These are phyloP conservation scores for Aplosporella prunicola DNA, from an alignment of 2,329 filamentous ascomycete genomes.

Conservation along the genomic window DNA sequence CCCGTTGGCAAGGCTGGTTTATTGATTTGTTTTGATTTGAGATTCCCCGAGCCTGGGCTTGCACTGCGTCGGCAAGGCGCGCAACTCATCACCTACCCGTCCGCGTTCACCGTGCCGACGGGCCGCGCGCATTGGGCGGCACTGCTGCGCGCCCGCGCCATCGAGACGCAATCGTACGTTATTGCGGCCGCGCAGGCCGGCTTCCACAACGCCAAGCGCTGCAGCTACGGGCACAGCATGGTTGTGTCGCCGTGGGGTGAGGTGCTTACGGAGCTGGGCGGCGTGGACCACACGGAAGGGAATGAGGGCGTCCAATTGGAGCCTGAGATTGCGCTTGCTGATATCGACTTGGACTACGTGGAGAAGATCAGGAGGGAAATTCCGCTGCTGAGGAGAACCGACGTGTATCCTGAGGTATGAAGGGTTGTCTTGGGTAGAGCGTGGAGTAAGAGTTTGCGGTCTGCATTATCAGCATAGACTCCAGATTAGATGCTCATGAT, in stretches of 20 bases:
- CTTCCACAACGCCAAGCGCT: conserved; percentile 61
- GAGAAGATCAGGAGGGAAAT: conserved; percentile 47
- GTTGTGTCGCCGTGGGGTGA: conserved; percentile 82
- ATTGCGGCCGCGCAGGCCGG: conserved; percentile 75
- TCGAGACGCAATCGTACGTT: conserved; percentile 83
- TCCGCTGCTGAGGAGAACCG: conserved; percentile 47
- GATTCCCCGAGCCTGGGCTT: conserved; percentile 65
- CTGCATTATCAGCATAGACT: too few relatives aligned
- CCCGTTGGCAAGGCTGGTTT: conserved; percentile 66
- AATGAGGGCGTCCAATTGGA: conserved; percentile 22
- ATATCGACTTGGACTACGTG: conserved; percentile 46
- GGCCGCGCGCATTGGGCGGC: conserved; percentile 79
- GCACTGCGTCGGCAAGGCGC: conserved; percentile 57
- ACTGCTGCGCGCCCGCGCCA: conserved; percentile 68
- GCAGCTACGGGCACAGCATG: conserved; percentile 78
- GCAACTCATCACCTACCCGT: conserved; percentile 76
- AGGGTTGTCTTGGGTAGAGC: too few relatives aligned
- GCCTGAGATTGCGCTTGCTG: conserved; percentile 31
- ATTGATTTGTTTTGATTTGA: conserved; percentile 77
- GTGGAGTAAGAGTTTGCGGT: too few relatives aligned
- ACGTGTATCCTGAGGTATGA: conserved; percentile 25
- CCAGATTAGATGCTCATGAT: too few relatives aligned
- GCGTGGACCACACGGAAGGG: conserved; percentile 34
- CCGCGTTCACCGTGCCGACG: conserved; percentile 81
- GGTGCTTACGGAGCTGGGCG: conserved; percentile 56